phyloP scores from a whole-genome alignment of 805 yeast species.

The Pichia cephalocereana region DNA sequence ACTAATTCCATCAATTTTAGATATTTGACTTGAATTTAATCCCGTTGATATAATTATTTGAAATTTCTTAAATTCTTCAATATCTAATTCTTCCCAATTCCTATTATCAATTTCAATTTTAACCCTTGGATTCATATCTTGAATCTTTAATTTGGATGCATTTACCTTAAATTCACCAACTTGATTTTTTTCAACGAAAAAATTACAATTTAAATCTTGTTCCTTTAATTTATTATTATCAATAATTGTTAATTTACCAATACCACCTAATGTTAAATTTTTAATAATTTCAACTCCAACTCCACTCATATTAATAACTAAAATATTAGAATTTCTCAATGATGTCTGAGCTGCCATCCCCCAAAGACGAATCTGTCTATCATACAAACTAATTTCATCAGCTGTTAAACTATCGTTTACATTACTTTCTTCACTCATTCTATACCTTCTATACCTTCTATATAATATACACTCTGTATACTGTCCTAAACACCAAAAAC shows the following conservation, averaged over 20 bases:
- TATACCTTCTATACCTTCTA: neutral
- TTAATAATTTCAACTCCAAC: constrained; percentile 77
- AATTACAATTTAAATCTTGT: constrained; percentile 63
- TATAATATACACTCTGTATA: too few species aligned
- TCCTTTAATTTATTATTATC: constrained; percentile 48
- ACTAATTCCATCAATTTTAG: constrained; percentile 43
- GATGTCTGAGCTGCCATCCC: constrained; percentile 85
- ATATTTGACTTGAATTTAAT: constrained; percentile 32
- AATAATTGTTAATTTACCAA: constrained; percentile 65
- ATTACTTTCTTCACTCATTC: neutral
- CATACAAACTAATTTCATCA: constrained; percentile 88
- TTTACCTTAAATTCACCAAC: constrained; percentile 50
- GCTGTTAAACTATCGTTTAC: neutral
- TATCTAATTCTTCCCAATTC: constrained; percentile 14
- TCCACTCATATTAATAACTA: constrained; percentile 66
- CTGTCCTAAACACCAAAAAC: too few species aligned
- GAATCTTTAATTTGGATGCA: constrained; percentile 46
- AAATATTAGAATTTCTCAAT: constrained; percentile 61
- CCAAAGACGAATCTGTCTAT: constrained; percentile 93
- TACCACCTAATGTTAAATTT: constrained; percentile 80
- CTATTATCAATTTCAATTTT: constrained; percentile 25
- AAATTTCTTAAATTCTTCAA: constrained; percentile 35
- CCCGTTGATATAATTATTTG: constrained; percentile 75
- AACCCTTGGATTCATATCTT: constrained; percentile 76
- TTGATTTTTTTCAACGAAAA: constrained; percentile 50